These are phyloP conservation scores for Acacia crassicarpa DNA, from an alignment of 306 rosid species.

Conservation along the genomic window DNA sequence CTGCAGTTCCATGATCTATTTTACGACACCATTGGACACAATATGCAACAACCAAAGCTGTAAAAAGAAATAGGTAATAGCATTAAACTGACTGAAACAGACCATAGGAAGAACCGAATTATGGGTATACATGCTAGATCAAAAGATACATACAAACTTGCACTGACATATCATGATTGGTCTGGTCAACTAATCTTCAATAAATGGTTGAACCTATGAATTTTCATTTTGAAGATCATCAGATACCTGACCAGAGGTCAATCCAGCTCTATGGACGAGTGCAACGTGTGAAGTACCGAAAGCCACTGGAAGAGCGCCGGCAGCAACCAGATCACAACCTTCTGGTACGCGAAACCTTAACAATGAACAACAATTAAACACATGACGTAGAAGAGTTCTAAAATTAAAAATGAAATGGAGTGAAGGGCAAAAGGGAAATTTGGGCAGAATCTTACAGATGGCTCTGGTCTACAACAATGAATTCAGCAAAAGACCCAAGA, in stretches of 20 bases:
- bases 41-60: not conserved
- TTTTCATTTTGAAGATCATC: not conserved
- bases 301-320: slow-evolving; percentile 88
- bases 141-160: not conserved
- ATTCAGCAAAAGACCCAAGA: slow-evolving; percentile 79
- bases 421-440: not conserved
- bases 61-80: not conserved
- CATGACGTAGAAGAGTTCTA: not conserved
- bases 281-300: slow-evolving; percentile 94
- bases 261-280: slow-evolving; percentile 77
- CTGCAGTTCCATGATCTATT: slow-evolving; percentile 37
- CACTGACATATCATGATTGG: not conserved
- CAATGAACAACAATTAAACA: slow-evolving; percentile 16
- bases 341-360: slow-evolving; percentile 80
- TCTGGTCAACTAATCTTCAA: not conserved
- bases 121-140: not conserved
- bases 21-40: slow-evolving; percentile 16
- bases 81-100: not conserved
- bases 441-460: slow-evolving; percentile 52
- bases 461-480: slow-evolving; percentile 64
- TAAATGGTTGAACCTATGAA: not conserved
- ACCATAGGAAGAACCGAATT: not conserved
- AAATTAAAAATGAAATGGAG: not conserved
- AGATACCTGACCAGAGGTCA: slow-evolving; percentile 75
- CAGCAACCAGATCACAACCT: slow-evolving; percentile 84